These are phyloP conservation scores for Pseudocercospora vitis DNA, from an alignment of 2,329 filamentous ascomycete genomes.

Conservation along the genomic window DNA sequence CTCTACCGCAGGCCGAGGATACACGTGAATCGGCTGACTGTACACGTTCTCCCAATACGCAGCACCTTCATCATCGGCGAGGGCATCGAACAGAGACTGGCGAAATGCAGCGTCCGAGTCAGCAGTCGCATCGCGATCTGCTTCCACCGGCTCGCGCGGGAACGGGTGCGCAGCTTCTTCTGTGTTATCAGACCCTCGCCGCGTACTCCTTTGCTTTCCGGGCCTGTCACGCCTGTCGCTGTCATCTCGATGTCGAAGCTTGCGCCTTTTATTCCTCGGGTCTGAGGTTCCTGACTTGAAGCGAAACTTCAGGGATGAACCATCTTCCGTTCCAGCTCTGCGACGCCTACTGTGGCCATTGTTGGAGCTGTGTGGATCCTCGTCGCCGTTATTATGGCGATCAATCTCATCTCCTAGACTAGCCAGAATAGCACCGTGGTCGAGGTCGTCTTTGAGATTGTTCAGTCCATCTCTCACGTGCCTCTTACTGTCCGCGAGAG, in stretches of 20 bases:
- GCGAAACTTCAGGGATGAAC: constrained; percentile 30
- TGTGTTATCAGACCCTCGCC: constrained; percentile 7
- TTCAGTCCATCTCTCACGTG: constrained; percentile 32
- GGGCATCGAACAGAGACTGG: constrained; percentile 92
- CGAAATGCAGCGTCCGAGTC: constrained; percentile 78
- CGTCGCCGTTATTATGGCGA: constrained; percentile 31
- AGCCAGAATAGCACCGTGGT: constrained; percentile 38
- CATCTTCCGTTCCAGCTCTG: not conserved
- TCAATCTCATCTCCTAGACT: constrained; percentile 38
- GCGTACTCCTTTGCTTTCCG: constrained; percentile 21
- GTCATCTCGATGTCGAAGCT: constrained; percentile 27
- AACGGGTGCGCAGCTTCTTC: constrained; percentile 35
- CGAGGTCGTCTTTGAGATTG: constrained; percentile 22
- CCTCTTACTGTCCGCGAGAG: constrained; percentile 36
- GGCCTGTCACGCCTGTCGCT: constrained; percentile 4
- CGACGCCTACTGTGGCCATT: constrained; percentile 5
- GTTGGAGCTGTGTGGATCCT: constrained; percentile 15
- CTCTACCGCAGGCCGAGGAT: constrained; percentile 64
- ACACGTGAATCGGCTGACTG: constrained; percentile 87
- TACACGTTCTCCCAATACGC: constrained; percentile 96
- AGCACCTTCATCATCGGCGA: constrained; percentile 95
- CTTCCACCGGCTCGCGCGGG: constrained; percentile 33
- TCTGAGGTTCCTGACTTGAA: constrained; percentile 34
- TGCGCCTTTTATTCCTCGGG: constrained; percentile 20
- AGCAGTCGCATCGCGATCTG: constrained; percentile 39